These are phyloP conservation scores for Alloteropsis semialata DNA, from an alignment of 176 grass and related monocot species.

Conservation along the genomic window DNA sequence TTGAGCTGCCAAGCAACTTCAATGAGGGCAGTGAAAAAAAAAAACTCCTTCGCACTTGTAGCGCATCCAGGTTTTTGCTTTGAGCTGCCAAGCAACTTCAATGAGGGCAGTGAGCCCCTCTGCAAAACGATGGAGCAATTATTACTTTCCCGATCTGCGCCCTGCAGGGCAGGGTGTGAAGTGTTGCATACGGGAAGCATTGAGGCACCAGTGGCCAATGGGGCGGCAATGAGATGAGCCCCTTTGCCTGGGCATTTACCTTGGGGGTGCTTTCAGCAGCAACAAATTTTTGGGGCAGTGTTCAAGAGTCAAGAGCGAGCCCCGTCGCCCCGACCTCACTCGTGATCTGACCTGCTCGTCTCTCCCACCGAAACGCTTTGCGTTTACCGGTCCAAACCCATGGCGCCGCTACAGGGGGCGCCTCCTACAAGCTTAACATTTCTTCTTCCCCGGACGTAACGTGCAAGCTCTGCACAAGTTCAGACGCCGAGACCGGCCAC, in stretches of 20 bases:
- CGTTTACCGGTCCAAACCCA: not conserved
- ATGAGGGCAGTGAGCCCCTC: too few species aligned
- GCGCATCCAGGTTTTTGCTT: not conserved
- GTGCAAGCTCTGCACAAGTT: not conserved
- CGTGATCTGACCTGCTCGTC: not conserved
- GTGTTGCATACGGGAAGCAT: too few species aligned
- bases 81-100: not conserved
- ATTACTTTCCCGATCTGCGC: not conserved
- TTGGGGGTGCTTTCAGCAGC: not conserved
- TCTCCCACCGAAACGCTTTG: not conserved
- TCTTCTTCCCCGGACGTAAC: not conserved
- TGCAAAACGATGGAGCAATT: not conserved
- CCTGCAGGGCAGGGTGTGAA: not conserved
- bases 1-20: not conserved
- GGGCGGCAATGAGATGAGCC: too few species aligned
- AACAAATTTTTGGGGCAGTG: not conserved
- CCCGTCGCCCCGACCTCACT: not conserved
- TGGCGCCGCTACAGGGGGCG: not conserved
- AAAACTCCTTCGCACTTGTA: not conserved
- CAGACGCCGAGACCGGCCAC: not conserved
- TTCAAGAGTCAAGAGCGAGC: not conserved
- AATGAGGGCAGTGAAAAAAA: not conserved
- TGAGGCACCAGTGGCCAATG: too few species aligned
- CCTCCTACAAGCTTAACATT: not conserved
- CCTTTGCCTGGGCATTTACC: too few species aligned